Conservation (phyloP, 768 basidiomycete species). For the Albatrellus ellisii region DNA sequence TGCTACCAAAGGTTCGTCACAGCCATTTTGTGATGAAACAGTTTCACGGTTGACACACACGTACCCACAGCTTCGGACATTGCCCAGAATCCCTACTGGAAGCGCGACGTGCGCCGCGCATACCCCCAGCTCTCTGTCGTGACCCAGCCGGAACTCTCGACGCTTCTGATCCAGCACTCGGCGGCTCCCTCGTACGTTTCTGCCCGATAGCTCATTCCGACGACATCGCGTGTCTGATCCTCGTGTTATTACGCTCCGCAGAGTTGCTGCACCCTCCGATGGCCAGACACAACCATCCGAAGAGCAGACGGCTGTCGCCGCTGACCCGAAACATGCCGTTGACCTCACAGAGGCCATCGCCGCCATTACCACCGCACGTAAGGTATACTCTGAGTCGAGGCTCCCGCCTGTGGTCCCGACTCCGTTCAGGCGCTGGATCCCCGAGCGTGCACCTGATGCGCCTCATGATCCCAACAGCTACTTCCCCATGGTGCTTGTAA, state of each 20-base stretch:
- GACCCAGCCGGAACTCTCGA: conserved; percentile 71
- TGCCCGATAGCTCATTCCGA: not conserved
- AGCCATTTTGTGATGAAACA: conserved; percentile 4
- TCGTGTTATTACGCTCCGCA: conserved; percentile 16
- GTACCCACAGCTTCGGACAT: conserved; percentile 58
- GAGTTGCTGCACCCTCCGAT: conserved; percentile 47
- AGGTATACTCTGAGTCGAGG: conserved; percentile 45
- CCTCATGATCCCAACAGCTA: conserved; percentile 75
- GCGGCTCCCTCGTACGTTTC: not conserved
- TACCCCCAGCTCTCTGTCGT: conserved; percentile 89
- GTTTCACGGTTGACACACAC: conserved; percentile 11
- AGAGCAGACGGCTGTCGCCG: conserved; percentile 11
- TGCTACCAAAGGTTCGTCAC: conserved; percentile 63
- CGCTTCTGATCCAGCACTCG: conserved; percentile 65
- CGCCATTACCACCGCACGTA: conserved; percentile 39
- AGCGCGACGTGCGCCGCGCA: conserved; percentile 84
- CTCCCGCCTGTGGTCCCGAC: conserved; percentile 68
- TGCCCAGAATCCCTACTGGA: conserved; percentile 90
- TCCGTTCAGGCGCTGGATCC: conserved; percentile 60
- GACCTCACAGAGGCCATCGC: conserved; percentile 66
- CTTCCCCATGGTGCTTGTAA: conserved; percentile 63
- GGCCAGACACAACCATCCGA: too few species aligned
- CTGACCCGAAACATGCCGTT: conserved; percentile 25
- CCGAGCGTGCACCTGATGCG: conserved; percentile 57
- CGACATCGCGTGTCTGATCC: conserved; percentile 2